Conservation (phyloP, 768 basidiomycete genomes). For the Panaeolus papilionaceus region DNA sequence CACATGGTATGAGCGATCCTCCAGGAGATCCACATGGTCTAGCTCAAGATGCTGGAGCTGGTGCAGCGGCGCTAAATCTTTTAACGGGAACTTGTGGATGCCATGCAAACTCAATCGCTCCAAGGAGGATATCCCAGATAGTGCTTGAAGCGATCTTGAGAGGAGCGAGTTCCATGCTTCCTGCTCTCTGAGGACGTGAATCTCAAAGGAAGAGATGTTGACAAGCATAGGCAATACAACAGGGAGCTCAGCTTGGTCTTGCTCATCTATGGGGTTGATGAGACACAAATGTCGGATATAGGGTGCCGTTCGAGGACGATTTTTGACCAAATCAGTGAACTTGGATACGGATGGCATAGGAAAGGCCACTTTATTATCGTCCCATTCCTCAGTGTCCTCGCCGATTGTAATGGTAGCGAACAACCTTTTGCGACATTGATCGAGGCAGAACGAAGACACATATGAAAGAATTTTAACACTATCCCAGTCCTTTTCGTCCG, state of each 20-base stretch:
- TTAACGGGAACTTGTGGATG: neutral
- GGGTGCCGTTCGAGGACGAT: neutral
- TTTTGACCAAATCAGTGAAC: neutral
- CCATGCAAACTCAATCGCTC: neutral
- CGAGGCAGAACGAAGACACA: neutral
- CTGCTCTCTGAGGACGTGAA: neutral
- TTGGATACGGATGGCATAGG: neutral
- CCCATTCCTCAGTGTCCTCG: neutral
- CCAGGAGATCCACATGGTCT: neutral
- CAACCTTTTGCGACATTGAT: neutral
- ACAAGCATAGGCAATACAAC: neutral
- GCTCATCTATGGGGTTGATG: neutral
- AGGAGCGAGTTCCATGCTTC: neutral
- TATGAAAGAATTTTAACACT: neutral
- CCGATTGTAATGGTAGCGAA: neutral
- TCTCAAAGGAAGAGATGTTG: neutral
- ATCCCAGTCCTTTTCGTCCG: neutral
- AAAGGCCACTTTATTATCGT: neutral
- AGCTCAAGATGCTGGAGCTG: constrained; percentile 3
- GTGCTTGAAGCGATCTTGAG: neutral
- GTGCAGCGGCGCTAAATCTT: neutral
- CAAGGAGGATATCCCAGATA: neutral
- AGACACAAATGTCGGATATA: neutral
- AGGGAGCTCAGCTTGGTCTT: neutral
- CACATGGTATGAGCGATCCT: neutral